These are phyloP conservation scores for Naumovozyma baii DNA, from an alignment of 805 yeast genomes.

Conservation along the genomic window DNA sequence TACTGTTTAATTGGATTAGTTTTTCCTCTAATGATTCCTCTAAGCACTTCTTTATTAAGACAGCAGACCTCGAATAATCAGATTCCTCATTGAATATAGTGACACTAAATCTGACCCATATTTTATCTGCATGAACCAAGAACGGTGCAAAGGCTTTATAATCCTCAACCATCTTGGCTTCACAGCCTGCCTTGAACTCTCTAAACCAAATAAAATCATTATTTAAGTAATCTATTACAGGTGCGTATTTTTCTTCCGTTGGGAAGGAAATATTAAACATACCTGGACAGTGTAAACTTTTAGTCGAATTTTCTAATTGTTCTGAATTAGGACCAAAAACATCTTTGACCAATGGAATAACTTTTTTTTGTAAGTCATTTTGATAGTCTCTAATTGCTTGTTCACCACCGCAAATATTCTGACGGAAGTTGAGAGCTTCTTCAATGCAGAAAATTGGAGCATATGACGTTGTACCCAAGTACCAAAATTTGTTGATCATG, in stretches of 20 bases:
- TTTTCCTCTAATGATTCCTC: constrained; percentile 2
- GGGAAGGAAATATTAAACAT: constrained; percentile 35
- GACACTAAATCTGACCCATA: constrained; percentile 46
- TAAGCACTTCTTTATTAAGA: background rate
- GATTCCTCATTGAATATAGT: constrained; percentile 49
- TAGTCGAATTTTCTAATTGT: constrained; percentile 19
- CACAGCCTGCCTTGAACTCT: constrained; percentile 14
- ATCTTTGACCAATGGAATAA: constrained; percentile 33
- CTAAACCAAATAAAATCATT: constrained; percentile 11
- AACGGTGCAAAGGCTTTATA: constrained; percentile 43
- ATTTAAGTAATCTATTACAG: constrained; percentile 9
- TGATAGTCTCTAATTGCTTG: constrained; percentile 41
- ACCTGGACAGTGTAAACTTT: constrained; percentile 13
- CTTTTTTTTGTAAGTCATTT: constrained; percentile 35
- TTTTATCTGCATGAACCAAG: constrained; percentile 32
- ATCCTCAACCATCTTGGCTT: constrained; percentile 17
- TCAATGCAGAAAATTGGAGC: constrained; percentile 35
- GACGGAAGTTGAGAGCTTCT: constrained; percentile 46
- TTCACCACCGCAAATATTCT: constrained; percentile 46
- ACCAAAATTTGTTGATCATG: constrained; percentile 34
- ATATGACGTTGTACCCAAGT: constrained; percentile 42
- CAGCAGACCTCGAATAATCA: constrained; percentile 34
- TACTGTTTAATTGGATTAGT: background rate
- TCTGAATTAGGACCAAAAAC: constrained; percentile 33
- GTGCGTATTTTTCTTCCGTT: constrained; percentile 27